phyloP scores from a whole-genome alignment of 768 basidiomycete species.

The Russula emetica region DNA sequence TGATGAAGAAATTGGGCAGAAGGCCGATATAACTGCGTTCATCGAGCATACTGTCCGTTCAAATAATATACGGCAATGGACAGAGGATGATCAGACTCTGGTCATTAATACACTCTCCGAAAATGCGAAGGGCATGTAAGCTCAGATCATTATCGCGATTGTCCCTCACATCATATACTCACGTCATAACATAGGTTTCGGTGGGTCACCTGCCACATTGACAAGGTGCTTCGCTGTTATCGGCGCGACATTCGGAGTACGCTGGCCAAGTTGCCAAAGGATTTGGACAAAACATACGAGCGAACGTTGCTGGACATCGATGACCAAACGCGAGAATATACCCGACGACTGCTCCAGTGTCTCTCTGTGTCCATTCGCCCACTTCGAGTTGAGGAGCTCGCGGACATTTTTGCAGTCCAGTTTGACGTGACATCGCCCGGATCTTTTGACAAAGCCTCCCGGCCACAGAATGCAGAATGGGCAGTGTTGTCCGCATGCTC shows the following conservation, averaged over 20 bases:
- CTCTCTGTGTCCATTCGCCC: neutral
- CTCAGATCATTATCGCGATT: too few relatives aligned
- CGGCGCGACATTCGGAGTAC: neutral
- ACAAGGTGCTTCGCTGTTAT: neutral
- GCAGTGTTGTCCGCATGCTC: neutral
- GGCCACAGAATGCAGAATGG: neutral
- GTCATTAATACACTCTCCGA: slow-evolving; percentile 4
- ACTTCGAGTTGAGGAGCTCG: neutral
- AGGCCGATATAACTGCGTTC: neutral
- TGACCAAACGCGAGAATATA: neutral
- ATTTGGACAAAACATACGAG: slow-evolving; percentile 9
- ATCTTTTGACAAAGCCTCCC: neutral
- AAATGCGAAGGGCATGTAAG: slow-evolving; percentile 21
- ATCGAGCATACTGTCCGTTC: neutral
- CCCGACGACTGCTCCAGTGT: slow-evolving; percentile 11
- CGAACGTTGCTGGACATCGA: slow-evolving; percentile 2
- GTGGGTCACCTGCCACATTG: slow-evolving; percentile 10
- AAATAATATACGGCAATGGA: slow-evolving; percentile 15
- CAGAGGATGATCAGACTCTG: neutral
- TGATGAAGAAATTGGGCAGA: neutral
- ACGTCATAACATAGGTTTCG: slow-evolving; percentile 5
- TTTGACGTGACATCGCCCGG: neutral
- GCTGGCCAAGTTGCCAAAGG: neutral
- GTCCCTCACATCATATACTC: neutral
- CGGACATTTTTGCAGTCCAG: neutral